phyloP scores from a whole-genome alignment of 805 yeast genomes.

The Starmerella scarabaei region DNA sequence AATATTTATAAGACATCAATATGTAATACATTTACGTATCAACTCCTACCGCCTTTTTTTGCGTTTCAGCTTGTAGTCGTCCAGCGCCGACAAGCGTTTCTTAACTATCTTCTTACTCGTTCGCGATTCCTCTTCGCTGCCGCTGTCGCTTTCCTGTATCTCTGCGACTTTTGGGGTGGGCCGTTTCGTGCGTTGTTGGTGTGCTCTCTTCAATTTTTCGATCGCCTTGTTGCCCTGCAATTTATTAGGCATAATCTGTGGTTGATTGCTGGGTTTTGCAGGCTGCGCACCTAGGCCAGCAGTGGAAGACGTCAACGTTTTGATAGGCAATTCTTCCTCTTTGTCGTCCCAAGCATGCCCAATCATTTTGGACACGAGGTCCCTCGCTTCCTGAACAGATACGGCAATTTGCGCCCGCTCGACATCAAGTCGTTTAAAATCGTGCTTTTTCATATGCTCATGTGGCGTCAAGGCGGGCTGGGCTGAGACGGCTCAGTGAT shows the following conservation, averaged over 20 bases:
- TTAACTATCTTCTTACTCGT: constrained; percentile 1
- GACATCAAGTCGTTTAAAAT: constrained; percentile 16
- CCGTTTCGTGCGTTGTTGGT: not conserved
- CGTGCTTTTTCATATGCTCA: not conserved
- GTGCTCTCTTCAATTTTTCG: constrained; percentile 3
- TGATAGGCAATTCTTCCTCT: constrained; percentile 1
- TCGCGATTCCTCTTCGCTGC: constrained; percentile 11
- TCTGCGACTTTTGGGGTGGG: not conserved
- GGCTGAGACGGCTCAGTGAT: too few species aligned
- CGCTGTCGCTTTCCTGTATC: constrained; percentile 9
- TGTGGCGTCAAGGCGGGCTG: too few species aligned
- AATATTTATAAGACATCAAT: not conserved
- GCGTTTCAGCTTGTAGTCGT: constrained; percentile 12
- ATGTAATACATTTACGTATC: not conserved
- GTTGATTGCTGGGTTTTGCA: not conserved
- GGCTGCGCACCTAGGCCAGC: constrained; percentile 13
- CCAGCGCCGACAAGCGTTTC: constrained; percentile 8
- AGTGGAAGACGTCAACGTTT: constrained; percentile 2
- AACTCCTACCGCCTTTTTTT: not conserved
- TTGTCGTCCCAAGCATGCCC: constrained; percentile 11
- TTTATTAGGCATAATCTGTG: too few species aligned
- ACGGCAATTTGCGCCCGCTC: constrained; percentile 18
- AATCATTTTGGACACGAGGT: constrained; percentile 17
- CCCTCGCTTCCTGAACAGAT: constrained; percentile 15
- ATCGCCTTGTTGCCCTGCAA: constrained; percentile 4